Conservation (phyloP, 176 grass and related monocot species). For the sorghum (Sorghum bicolor) region DNA sequence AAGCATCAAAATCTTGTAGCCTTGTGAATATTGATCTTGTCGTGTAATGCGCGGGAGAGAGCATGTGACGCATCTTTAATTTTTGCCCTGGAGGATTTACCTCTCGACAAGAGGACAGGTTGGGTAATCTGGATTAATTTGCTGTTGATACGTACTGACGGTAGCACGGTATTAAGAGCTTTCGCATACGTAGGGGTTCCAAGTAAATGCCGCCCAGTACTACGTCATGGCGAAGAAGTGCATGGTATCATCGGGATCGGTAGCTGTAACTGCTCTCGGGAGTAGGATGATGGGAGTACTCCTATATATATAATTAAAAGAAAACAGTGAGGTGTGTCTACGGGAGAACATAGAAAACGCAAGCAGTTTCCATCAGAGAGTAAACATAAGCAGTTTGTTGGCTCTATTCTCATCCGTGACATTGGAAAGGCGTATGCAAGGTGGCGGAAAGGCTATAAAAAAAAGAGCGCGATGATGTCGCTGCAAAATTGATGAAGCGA, state of each 20-base stretch:
- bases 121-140: background rate
- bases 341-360: background rate
- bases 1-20: constrained; percentile 27
- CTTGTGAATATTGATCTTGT: constrained; percentile 28
- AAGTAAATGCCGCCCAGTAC: background rate
- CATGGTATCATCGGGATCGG: background rate
- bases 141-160: background rate
- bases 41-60: background rate
- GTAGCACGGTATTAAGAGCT: background rate
- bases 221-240: background rate
- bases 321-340: background rate
- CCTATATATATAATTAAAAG: background rate
- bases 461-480: background rate
- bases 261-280: constrained; percentile 14
- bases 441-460: background rate
- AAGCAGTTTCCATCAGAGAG: background rate
- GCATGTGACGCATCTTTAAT: constrained; percentile 31
- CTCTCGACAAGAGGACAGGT: background rate
- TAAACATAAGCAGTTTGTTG: background rate
- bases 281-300: background rate
- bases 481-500: background rate
- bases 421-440: background rate
- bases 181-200: background rate
- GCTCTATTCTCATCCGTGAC: background rate
- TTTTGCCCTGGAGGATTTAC: background rate